Percentiles rank a stretch among this genome's conserved stretches.
These are phyloP conservation scores for Fusarium oligoseptatum DNA, from an alignment of 2,329 filamentous ascomycete species.

Conservation along the genomic window DNA sequence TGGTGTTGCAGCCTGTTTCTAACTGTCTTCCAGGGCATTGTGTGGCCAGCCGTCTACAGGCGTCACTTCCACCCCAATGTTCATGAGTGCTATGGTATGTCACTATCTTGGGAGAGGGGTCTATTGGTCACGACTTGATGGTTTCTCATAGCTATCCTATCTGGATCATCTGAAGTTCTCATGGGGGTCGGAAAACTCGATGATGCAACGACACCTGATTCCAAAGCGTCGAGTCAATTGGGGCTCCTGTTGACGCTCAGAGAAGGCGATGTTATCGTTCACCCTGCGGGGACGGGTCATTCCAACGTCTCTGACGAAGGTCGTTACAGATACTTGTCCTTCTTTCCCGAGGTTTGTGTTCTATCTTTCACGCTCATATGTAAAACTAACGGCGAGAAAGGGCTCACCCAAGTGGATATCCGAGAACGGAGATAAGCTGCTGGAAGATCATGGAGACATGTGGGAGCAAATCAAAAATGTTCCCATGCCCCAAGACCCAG, in stretches of 20 bases:
- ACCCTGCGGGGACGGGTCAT: neutral
- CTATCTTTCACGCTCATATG: accelerated
- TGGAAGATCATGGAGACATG: neutral
- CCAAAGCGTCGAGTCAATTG: neutral
- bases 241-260: neutral
- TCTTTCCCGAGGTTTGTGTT: neutral
- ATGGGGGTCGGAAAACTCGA: neutral
- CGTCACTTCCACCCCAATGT: slow-evolving; percentile 1
- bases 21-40: neutral
- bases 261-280: neutral
- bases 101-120: neutral
- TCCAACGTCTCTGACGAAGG: neutral
- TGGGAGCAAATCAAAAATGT: neutral
- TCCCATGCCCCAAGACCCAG: neutral
- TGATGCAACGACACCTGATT: neutral
- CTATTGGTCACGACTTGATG: neutral
- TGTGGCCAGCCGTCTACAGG: neutral
- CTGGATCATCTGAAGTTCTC: neutral
- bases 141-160: neutral
- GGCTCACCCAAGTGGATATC: neutral
- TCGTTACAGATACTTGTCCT: neutral
- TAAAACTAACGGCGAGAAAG: neutral
- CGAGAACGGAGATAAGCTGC: neutral
- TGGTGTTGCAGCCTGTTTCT: neutral
- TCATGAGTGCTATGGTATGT: neutral